Percentiles rank a stretch among this genome's conserved stretches.
Evolutionary conservation across 495 filamentous ascomycete genomes (phyloP).

Genomic region (Hypoxylon lienhwacheense): DNA sequence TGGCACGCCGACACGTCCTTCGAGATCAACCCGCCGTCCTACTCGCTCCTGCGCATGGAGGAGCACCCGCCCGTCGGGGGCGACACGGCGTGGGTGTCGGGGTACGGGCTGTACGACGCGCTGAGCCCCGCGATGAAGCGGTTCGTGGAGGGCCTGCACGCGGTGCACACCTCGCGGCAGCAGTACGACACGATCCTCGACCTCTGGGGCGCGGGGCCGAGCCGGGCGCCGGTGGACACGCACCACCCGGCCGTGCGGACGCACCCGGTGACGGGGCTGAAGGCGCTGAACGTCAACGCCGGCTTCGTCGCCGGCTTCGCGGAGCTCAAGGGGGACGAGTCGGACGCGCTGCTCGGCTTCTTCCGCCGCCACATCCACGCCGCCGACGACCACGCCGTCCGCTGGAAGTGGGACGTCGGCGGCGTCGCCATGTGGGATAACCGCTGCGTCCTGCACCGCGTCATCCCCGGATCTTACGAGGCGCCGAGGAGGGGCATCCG

Average conservation of each 20-base stretch:
- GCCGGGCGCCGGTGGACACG: slow-evolving; percentile 54
- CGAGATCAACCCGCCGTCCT: slow-evolving; percentile 56
- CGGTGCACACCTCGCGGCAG: slow-evolving; percentile 53
- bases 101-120: slow-evolving; percentile 56
- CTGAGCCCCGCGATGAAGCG: slow-evolving; percentile 50
- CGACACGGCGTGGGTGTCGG: slow-evolving; percentile 57
- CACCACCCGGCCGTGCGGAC: slow-evolving; percentile 59
- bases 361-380: slow-evolving; percentile 55
- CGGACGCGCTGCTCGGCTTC: slow-evolving; percentile 56
- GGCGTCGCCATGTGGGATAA: slow-evolving; percentile 61
- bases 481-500: slow-evolving; percentile 51
- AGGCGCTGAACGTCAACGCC: slow-evolving; percentile 54
- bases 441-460: slow-evolving; percentile 51
- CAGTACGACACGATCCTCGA: slow-evolving; percentile 53
- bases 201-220: slow-evolving; percentile 52
- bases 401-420: slow-evolving; percentile 60
- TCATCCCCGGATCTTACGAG: slow-evolving; percentile 56
- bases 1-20: slow-evolving; percentile 58
- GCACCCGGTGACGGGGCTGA: slow-evolving; percentile 57
- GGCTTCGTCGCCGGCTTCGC: slow-evolving; percentile 57
- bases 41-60: slow-evolving; percentile 58
- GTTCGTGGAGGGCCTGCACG: slow-evolving; percentile 54
- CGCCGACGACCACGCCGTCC: slow-evolving; percentile 55
- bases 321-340: slow-evolving; percentile 58
- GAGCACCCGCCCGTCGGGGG: slow-evolving; percentile 57